Evolutionary conservation across 208 protist species (phyloP), one percentile per base, ranked within the genome.

Genomic region (Leishmania tarentolae): DNA sequence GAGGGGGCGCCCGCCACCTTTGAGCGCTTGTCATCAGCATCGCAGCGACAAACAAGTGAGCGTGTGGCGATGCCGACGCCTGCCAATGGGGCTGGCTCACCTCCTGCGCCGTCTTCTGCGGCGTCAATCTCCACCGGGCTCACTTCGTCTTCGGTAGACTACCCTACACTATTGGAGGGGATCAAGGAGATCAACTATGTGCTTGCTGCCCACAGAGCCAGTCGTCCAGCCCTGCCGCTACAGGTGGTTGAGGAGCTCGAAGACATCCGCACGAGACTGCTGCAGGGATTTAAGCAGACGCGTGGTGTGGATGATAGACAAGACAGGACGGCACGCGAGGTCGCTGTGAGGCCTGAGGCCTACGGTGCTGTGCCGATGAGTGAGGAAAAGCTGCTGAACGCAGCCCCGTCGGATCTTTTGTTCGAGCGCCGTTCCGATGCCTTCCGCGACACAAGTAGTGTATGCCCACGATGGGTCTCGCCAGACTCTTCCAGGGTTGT

Each of bases 111-210:
- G 19, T 19, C 17, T 9, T 57, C 28, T 15, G 9, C 50, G 37
- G 31, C 72, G 31, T 1, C 37, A 11, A 52, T 19, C 42, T 44
- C 52, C 57, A 44, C 31, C 24, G 31, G 37, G 3, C 61, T 65
- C 35, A 73, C 53, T 40, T 72, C 81, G 9, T 52, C 75, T 8
- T 76, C 78, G 31, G 61, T 40, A 1, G 79, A 79, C 69, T 57
- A 78, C 24, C 78, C 63, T 21, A 78, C 83, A 7, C 69, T 83
- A 73, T 63, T 83, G 68, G 82, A 88, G 28, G 85, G 84, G 21
- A 59, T 91, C 21, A 68, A 70, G 35, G 82, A 89, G 46, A 91
- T 93, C 82, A 83, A 89, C 50, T 79, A 83, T 52, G 71, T 92
- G 44, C 73, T 92, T 56, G 80, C 78, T 4, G 79, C 81, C 0